Evolutionary conservation across 768 basidiomycete species (phyloP).

Genomic region (Amanita inopinata): DNA sequence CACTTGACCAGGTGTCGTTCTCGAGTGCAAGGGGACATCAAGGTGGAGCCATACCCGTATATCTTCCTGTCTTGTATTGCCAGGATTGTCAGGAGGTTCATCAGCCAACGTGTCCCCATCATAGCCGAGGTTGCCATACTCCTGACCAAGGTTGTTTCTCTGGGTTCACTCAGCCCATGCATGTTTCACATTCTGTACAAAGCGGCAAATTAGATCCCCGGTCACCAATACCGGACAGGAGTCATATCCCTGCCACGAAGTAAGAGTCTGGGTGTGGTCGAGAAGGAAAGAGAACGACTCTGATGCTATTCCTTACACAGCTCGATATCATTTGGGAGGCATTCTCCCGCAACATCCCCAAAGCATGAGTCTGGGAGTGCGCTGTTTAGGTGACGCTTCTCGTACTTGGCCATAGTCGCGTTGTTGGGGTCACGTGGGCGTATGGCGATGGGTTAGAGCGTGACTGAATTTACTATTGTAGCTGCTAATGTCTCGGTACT

Average conservation of each 20-base stretch:
- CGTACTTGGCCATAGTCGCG: not conserved
- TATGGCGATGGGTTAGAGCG: not conserved
- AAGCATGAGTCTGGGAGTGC: not conserved
- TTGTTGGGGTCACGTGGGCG: not conserved
- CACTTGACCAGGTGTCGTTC: too few relatives aligned
- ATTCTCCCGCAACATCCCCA: slow-evolving; percentile 4
- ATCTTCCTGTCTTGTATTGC: too few relatives aligned
- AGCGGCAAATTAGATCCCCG: slow-evolving; percentile 10
- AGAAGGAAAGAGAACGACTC: not conserved
- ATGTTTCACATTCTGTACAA: slow-evolving; percentile 5
- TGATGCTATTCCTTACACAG: slow-evolving; percentile 1
- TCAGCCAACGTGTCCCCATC: too few relatives aligned
- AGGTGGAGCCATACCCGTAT: too few relatives aligned
- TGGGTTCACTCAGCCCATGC: slow-evolving; percentile 2
- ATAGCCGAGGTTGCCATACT: slow-evolving; percentile 2
- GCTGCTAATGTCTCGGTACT: not conserved
- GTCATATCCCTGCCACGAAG: slow-evolving; percentile 1
- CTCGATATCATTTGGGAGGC: slow-evolving; percentile 12
- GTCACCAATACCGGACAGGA: slow-evolving; percentile 9
- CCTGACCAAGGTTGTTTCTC: slow-evolving; percentile 11
- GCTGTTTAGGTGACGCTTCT: not conserved
- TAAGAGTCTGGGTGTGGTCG: not conserved
- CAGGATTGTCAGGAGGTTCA: not conserved
- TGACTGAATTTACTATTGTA: not conserved
- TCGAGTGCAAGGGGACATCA: too few relatives aligned